phyloP scores from a whole-genome alignment of 192 early-diverging fungal genomes.

The Phycomyces nitens region DNA sequence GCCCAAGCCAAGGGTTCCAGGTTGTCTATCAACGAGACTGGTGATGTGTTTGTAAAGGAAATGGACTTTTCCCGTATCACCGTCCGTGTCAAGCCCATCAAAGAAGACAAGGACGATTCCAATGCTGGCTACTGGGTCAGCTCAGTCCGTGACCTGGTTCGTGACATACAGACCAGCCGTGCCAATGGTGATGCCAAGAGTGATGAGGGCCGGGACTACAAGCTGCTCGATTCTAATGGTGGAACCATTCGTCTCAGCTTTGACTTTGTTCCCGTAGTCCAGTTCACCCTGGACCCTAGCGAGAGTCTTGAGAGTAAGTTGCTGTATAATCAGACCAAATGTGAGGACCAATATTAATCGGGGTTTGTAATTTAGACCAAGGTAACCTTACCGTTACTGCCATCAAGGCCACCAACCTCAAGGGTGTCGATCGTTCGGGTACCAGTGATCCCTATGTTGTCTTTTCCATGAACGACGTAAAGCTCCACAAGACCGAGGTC shows the following conservation, averaged over 20 bases:
- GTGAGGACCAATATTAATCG: no score
- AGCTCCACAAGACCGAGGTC: slow-evolving; percentile 64
- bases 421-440: slow-evolving; percentile 69
- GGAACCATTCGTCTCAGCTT: slow-evolving; percentile 42
- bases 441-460: slow-evolving; percentile 71
- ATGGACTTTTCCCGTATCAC: slow-evolving; percentile 53
- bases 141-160: slow-evolving; percentile 4
- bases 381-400: slow-evolving; percentile 63
- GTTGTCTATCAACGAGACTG: slow-evolving; percentile 39
- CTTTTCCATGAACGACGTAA: slow-evolving; percentile 60
- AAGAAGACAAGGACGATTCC: slow-evolving; percentile 38
- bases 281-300: slow-evolving; percentile 40
- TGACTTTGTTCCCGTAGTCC: slow-evolving; percentile 41
- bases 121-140: slow-evolving; percentile 6
- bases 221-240: slow-evolving; percentile 15
- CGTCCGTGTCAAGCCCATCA: slow-evolving; percentile 36
- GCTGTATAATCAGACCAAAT: neutral
- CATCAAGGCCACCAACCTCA: slow-evolving; percentile 54
- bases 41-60: slow-evolving; percentile 53
- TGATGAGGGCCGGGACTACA: slow-evolving; percentile 6
- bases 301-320: slow-evolving; percentile 52
- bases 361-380: slow-evolving; percentile 39
- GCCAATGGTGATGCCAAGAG: slow-evolving; percentile 8
- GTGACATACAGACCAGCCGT: neutral
- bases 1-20: slow-evolving; percentile 30